Percentiles rank a stretch among this genome's conserved stretches.
These are phyloP conservation scores for Salix exigua DNA, from an alignment of 345 rosid genomes.

Conservation along the genomic window DNA sequence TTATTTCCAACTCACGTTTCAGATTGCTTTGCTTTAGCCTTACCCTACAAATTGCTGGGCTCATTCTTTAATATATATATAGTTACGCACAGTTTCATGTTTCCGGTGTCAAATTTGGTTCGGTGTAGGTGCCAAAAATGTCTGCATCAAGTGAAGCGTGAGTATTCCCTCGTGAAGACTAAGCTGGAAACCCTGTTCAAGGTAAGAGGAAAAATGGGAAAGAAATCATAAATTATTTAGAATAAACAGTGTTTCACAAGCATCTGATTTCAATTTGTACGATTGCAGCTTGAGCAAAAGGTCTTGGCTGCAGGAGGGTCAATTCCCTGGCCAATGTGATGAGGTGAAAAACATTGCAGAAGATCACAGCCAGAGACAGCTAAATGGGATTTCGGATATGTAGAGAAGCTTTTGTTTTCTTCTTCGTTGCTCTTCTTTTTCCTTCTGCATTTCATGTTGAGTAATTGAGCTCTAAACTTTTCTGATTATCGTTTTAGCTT, in stretches of 20 bases:
- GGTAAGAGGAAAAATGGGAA: slow-evolving; percentile 22
- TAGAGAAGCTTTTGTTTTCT: background rate
- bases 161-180: slow-evolving; percentile 46
- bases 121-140: slow-evolving; percentile 49
- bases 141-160: slow-evolving; percentile 55
- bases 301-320: slow-evolving; percentile 46
- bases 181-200: slow-evolving; percentile 60
- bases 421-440: slow-evolving; percentile 1
- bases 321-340: slow-evolving; percentile 26
- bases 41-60: background rate
- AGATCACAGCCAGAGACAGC: background rate
- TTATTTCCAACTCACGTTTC: background rate
- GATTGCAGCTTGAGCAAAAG: slow-evolving; percentile 52
- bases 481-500: slow-evolving; percentile 19
- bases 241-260: background rate
- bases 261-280: background rate
- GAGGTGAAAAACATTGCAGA: slow-evolving; percentile 4
- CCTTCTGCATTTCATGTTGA: background rate
- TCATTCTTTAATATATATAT: background rate
- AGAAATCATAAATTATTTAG: background rate
- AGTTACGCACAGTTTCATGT: background rate
- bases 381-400: slow-evolving; percentile 14
- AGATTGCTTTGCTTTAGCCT: background rate
- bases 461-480: slow-evolving; percentile 17
- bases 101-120: slow-evolving; percentile 6